Percentiles rank a stretch among this genome's conserved stretches.
phyloP scores from a whole-genome alignment of 805 yeast genomes.

The Kuraishia floccosa region DNA sequence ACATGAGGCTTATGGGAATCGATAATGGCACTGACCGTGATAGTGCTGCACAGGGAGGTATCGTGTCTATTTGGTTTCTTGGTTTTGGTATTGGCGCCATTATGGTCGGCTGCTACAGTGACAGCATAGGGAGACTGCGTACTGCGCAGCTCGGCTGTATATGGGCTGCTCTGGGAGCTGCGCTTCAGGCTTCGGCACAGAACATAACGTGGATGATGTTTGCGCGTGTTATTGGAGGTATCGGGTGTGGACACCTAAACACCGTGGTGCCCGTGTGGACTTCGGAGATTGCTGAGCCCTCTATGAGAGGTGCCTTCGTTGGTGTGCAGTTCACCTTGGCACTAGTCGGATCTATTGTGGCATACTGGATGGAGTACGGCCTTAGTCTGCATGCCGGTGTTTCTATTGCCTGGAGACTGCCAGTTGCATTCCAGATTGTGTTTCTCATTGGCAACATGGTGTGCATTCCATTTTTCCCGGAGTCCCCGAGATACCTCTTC shows the following conservation, averaged over 20 bases:
- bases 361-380: constrained; percentile 30
- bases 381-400: constrained; percentile 26
- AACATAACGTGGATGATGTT: constrained; percentile 30
- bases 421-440: constrained; percentile 28
- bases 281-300: constrained; percentile 25
- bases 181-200: constrained; percentile 19
- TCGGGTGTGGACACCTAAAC: constrained; percentile 29
- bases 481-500: constrained; percentile 44
- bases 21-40: constrained; percentile 2
- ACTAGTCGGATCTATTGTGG: constrained; percentile 26
- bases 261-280: constrained; percentile 33
- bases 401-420: constrained; percentile 30
- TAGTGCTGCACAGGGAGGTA: constrained; percentile 1
- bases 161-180: constrained; percentile 15
- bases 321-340: constrained; percentile 33
- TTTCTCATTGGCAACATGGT: constrained; percentile 16
- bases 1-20: constrained; percentile 2
- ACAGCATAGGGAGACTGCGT: constrained; percentile 2
- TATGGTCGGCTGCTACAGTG: constrained; percentile 1
- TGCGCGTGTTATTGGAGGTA: constrained; percentile 28
- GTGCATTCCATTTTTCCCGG: constrained; percentile 21
- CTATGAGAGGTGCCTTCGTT: constrained; percentile 22
- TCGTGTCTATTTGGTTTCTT: constrained; percentile 2
- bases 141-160: constrained; percentile 2
- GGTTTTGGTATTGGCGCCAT: constrained; percentile 2